Evolutionary conservation across 192 early-diverging fungal species (phyloP).

Genomic region (Backusella mclennaniae): DNA sequence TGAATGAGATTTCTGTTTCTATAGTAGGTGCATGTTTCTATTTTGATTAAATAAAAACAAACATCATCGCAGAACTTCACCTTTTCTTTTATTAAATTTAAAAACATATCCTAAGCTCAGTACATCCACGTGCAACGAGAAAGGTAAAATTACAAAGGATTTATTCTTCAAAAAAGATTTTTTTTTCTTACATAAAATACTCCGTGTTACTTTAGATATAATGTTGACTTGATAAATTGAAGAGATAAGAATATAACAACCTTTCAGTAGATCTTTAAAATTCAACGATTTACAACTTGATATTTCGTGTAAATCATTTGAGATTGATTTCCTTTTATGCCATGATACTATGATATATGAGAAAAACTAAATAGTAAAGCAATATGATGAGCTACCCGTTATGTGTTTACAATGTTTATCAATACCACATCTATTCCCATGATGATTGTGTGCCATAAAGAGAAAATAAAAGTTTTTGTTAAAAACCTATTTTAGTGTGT

Average conservation of each 20-base stretch:
- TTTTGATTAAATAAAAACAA: background rate
- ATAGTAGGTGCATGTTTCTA: background rate
- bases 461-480: background rate
- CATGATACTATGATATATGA: background rate
- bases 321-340: background rate
- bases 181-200: background rate
- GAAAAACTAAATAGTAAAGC: background rate
- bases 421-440: background rate
- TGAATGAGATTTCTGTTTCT: background rate
- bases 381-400: background rate
- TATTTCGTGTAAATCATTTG: constrained; percentile 4
- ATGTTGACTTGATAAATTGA: background rate
- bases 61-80: background rate
- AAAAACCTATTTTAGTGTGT: background rate
- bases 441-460: background rate
- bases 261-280: background rate
- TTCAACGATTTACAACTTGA: constrained; percentile 4
- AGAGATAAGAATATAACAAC: background rate
- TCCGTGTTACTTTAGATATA: background rate
- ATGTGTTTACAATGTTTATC: constrained; percentile 7
- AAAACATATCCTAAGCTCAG: background rate
- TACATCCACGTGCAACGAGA: background rate
- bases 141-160: background rate
- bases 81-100: too few species aligned
- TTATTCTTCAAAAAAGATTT: background rate